Evolutionary conservation across 1,139 yeast genomes (phyloP), one percentile per base, ranked within the genome.

Genomic region (Geotrichum restrictum): DNA sequence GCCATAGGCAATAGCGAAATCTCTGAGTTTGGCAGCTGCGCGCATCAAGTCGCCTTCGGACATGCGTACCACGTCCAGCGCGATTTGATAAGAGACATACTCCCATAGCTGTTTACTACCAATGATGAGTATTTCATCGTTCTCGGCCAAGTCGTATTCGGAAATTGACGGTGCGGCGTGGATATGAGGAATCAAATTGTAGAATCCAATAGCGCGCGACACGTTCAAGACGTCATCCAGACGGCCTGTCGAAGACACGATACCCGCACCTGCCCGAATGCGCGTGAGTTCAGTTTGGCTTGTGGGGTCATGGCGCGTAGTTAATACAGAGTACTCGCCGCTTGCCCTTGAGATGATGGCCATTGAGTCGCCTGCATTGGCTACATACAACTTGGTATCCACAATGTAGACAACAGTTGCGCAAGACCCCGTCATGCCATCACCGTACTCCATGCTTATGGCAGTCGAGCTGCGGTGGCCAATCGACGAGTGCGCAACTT

Each of bases 1-100:
- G 22, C 98, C 98, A 66, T 89, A 93, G 1, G 96, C 84, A 56
- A 93, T 81, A 1, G 98, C 98, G 71, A 86, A 88, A 69, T 94
- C 98, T 64, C 98, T 80, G 60, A 93, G 74, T 64, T 87, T 88
- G 62, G 89, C 95, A 0, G 98, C 98, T 0, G 98, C 97, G 33
- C 83, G 69, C 84, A 88, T 85, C 2, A 96, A 95, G 60, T 88
- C 88, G 61, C 88, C 88, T 18, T 82, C 82, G 63, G 85, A 89
- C 60, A 86, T 87, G 56, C 96, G 78, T 21, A 91, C 85, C 52
- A 93, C 82, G 68, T 93, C 98, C 40, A 93, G 95, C 0, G 96
- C 96, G 27, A 88, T 77, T 64, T 89, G 95, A 60, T 81, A 82
- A 3, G 91, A 79, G 58, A 94, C 79, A 62, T 76, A 81, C 57